Evolutionary conservation across 768 basidiomycete genomes (phyloP), one percentile per base, ranked within the genome.

Genomic region (Lentinula edodes): DNA sequence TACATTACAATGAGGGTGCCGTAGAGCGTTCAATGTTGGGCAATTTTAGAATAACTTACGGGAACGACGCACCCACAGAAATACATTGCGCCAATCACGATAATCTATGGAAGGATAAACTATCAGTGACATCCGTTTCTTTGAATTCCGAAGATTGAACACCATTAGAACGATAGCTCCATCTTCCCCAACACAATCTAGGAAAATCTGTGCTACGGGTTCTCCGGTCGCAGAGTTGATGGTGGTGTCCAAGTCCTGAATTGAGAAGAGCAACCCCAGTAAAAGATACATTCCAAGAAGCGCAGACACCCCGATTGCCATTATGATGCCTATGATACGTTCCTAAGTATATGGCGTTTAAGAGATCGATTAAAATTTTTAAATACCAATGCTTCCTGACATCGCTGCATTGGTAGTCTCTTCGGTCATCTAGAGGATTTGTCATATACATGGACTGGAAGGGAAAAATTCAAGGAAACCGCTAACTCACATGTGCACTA

Each of bases 101-200:
- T 83, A 13, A 86, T 79, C 83, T 85, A 43, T 32, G 28, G 58
- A 28, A 28, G 9, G 10, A 41, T 52, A 6, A 45, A 16, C 15
- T 18, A 43, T 53, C n/a, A 62, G 36, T 20, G 35, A 15, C 35
- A n/a, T 52, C 6, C 13, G 8, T 23, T 52, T n/a, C 10, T 34
- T 15, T n/a, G 9, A 36, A 52, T 15, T 7, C 4, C 7, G 65
- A 72, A 3, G 28, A 28, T 28, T 57, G 5, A n/a, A 4, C 46
- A 85, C 86, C 88, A 91, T 90, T 23, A 90, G 70, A 1, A 83
- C 88, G 59, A 89, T 90, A 0, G 88, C 89, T 2, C 90, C 89
- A 38, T 83, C 83, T 67, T 83, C 79, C 1, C 90, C 90, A 2
- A 91, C 88, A 0, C 86, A 86, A 66, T 91, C 90, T 43, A 90